phyloP scores from a whole-genome alignment of 306 rosid species.

The Acmispon strigosus region DNA sequence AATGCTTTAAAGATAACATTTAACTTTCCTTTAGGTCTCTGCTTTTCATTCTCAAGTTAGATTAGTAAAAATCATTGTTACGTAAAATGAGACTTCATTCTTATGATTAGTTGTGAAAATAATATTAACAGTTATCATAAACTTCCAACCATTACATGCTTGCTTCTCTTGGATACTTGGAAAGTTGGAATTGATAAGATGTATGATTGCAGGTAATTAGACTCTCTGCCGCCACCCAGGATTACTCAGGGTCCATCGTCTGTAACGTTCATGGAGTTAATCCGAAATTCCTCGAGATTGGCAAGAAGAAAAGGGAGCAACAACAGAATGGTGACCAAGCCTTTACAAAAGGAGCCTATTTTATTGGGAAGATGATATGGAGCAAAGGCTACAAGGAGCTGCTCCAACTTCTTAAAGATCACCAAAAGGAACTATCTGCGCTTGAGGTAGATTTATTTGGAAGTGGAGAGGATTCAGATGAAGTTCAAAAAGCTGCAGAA shows the following conservation, averaged over 20 bases:
- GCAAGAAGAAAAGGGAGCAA: conserved; percentile 61
- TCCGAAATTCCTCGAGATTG: conserved; percentile 87
- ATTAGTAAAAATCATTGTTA: conserved; percentile 1
- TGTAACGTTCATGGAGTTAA: conserved; percentile 98
- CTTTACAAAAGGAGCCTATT: conserved; percentile 81
- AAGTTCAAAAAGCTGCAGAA: conserved; percentile 56
- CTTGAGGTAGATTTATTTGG: conserved; percentile 91
- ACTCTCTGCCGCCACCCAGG: conserved; percentile 95
- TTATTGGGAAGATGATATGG: conserved; percentile 97
- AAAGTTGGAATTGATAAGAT: conserved; percentile 19
- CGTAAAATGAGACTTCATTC: not conserved
- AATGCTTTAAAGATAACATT: not conserved
- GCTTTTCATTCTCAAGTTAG: not conserved
- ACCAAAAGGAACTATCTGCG: conserved; percentile 59
- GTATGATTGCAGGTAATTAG: conserved; percentile 72
- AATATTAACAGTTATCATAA: not conserved
- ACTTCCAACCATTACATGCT: conserved; percentile 4
- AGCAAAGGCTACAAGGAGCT: conserved; percentile 93
- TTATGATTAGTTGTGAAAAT: not conserved
- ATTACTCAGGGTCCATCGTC: conserved; percentile 57
- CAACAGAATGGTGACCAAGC: conserved; percentile 51
- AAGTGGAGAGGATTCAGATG: conserved; percentile 83
- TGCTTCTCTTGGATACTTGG: not conserved
- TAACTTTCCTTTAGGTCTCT: not conserved
- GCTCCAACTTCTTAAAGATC: conserved; percentile 55